Evolutionary conservation across 495 filamentous ascomycete species (phyloP).

Genomic region (Elasticomyces elasticus): DNA sequence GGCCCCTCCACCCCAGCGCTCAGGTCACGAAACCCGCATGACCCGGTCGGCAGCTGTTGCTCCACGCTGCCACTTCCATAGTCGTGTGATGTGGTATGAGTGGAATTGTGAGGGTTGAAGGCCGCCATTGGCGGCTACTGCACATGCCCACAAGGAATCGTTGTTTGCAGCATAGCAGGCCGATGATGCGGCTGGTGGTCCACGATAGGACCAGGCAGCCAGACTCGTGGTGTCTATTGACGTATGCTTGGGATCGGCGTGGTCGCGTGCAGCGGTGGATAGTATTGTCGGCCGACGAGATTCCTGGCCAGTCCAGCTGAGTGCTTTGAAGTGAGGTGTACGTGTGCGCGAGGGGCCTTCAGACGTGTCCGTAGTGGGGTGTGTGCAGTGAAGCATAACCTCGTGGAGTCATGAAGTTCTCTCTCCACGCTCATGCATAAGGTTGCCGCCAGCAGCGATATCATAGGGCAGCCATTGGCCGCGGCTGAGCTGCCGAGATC

Average conservation of each 20-base stretch:
- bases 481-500: too few relatives aligned
- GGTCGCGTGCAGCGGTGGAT: not conserved
- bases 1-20: constrained; percentile 34
- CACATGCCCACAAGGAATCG: constrained; percentile 15
- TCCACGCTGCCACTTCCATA: constrained; percentile 5
- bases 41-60: constrained; percentile 32
- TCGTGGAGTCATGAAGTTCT: too few relatives aligned
- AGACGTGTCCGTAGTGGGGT: too few relatives aligned
- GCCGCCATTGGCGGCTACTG: constrained; percentile 25
- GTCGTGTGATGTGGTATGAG: constrained; percentile 6
- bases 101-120: constrained; percentile 1
- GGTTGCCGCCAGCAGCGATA: too few relatives aligned
- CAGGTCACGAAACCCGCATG: constrained; percentile 54
- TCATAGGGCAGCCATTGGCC: too few relatives aligned
- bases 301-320: too few relatives aligned
- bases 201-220: not conserved
- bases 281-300: too few relatives aligned
- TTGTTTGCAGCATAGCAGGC: constrained; percentile 14
- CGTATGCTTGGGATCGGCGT: not conserved
- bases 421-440: too few relatives aligned
- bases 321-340: not conserved
- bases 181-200: not conserved
- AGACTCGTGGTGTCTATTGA: not conserved
- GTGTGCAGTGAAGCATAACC: too few relatives aligned
- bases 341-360: too few relatives aligned